Conservation (phyloP, 1,284 basidiomycete genomes). For the Somion occarium region DNA sequence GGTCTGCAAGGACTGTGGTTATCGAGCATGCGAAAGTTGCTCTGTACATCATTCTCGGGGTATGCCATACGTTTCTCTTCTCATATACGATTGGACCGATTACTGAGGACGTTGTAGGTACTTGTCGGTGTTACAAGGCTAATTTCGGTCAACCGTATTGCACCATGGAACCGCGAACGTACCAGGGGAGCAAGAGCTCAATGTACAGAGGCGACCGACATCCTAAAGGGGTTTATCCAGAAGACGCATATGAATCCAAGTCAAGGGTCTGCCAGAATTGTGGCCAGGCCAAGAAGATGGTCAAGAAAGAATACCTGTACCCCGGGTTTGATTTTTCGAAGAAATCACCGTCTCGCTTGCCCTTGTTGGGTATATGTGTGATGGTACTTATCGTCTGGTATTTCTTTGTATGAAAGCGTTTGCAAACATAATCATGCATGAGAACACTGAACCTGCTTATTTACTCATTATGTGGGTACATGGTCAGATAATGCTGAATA, state of each 20-base stretch:
- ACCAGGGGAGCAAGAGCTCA: not conserved
- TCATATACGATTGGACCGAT: not conserved
- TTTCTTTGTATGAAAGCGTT: too few relatives aligned
- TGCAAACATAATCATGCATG: too few relatives aligned
- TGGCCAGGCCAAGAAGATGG: not conserved
- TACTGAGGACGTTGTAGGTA: not conserved
- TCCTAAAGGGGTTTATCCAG: not conserved
- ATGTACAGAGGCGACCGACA: not conserved
- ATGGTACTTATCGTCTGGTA: too few relatives aligned
- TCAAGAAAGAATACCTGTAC: not conserved
- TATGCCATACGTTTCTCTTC: not conserved
- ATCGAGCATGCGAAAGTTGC: not conserved
- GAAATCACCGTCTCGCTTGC: not conserved
- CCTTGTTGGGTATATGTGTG: not conserved
- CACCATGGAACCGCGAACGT: not conserved
- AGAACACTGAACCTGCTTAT: too few relatives aligned
- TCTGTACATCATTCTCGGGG: not conserved
- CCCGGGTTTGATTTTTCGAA: not conserved
- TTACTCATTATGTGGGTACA: too few relatives aligned
- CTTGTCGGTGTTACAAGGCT: not conserved
- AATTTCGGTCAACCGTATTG: not conserved
- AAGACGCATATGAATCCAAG: not conserved
- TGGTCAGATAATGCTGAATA: too few relatives aligned
- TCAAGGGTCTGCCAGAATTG: not conserved
- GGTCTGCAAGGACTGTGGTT: not conserved